These are phyloP conservation scores for Anthostomella pinea DNA, from an alignment of 2,329 filamentous ascomycete species.

Conservation along the genomic window DNA sequence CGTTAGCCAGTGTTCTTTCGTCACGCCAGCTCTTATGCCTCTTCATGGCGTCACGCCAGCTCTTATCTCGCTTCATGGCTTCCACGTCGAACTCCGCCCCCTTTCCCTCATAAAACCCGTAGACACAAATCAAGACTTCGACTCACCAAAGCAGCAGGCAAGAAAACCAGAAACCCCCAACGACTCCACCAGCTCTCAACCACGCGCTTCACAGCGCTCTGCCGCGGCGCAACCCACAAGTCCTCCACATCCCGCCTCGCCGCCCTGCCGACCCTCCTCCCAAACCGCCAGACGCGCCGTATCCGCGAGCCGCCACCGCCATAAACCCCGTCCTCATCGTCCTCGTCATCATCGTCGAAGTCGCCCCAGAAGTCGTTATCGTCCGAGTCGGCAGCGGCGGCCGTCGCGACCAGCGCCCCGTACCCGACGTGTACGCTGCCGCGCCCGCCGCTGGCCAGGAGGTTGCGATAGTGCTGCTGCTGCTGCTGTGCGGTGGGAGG, in stretches of 20 bases:
- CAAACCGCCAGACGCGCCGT: slow-evolving; percentile 31
- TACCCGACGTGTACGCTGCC: slow-evolving; percentile 58
- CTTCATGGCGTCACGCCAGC: not conserved
- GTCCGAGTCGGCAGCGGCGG: slow-evolving; percentile 32
- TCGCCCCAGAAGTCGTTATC: slow-evolving; percentile 31
- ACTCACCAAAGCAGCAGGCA: slow-evolving; percentile 60
- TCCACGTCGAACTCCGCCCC: not conserved
- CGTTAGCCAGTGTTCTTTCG: slow-evolving; percentile 6
- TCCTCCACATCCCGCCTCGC: slow-evolving; percentile 41
- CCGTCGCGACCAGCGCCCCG: slow-evolving; percentile 48
- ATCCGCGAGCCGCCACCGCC: slow-evolving; percentile 27
- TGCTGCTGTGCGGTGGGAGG: slow-evolving; percentile 12
- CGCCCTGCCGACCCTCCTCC: slow-evolving; percentile 34
- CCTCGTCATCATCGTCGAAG: slow-evolving; percentile 21
- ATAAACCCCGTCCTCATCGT: slow-evolving; percentile 33
- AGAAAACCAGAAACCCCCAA: slow-evolving; percentile 57
- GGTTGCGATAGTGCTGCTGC: slow-evolving; percentile 8
- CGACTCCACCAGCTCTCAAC: slow-evolving; percentile 63
- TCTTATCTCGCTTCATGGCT: not conserved
- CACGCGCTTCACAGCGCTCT: slow-evolving; percentile 54
- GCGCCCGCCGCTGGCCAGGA: slow-evolving; percentile 36
- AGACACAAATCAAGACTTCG: slow-evolving; percentile 7
- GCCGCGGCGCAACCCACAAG: slow-evolving; percentile 60
- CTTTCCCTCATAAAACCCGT: not conserved
- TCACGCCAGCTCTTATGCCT: not conserved